Percentiles rank a stretch among this genome's conserved stretches.
Evolutionary conservation across 345 rosid genomes (phyloP).

Genomic region (Citropsis articulata): DNA sequence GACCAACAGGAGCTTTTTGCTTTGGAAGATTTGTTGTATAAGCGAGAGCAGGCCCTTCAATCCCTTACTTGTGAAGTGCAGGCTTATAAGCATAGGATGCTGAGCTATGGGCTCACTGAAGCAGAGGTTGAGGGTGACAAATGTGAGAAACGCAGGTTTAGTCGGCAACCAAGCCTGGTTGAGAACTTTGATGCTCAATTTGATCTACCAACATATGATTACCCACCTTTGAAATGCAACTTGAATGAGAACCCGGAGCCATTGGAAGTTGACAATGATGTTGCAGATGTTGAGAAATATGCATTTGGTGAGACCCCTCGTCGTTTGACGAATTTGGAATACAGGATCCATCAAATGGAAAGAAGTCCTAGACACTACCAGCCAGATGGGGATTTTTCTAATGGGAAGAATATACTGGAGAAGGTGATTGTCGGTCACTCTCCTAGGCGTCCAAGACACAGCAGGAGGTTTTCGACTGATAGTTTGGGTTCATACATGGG

Average conservation of each 20-base stretch:
- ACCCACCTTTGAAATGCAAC: constrained; percentile 81
- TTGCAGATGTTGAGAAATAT: constrained; percentile 73
- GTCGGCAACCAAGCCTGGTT: constrained; percentile 41
- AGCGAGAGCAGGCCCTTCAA: constrained; percentile 85
- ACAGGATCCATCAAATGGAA: constrained; percentile 73
- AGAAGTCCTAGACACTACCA: constrained; percentile 48
- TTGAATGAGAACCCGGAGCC: constrained; percentile 51
- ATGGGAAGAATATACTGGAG: constrained; percentile 50
- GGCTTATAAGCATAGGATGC: constrained; percentile 93
- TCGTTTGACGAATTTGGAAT: constrained; percentile 69
- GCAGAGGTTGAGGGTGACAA: constrained; percentile 64
- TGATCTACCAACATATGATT: constrained; percentile 54
- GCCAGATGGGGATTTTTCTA: constrained; percentile 44
- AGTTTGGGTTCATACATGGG: constrained; percentile 54
- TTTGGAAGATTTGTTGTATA: constrained; percentile 79
- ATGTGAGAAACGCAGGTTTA: constrained; percentile 38
- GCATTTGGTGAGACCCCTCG: constrained; percentile 64
- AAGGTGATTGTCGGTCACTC: constrained; percentile 75
- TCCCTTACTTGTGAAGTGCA: constrained; percentile 78
- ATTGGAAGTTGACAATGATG: constrained; percentile 53
- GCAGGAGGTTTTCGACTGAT: constrained; percentile 51
- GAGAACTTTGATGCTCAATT: constrained; percentile 43
- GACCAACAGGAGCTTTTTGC: constrained; percentile 76
- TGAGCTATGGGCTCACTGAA: constrained; percentile 85
- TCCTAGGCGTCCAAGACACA: constrained; percentile 58